Conservation (phyloP, 2,329 filamentous ascomycete species). For the Decorospora gaudefroyi region DNA sequence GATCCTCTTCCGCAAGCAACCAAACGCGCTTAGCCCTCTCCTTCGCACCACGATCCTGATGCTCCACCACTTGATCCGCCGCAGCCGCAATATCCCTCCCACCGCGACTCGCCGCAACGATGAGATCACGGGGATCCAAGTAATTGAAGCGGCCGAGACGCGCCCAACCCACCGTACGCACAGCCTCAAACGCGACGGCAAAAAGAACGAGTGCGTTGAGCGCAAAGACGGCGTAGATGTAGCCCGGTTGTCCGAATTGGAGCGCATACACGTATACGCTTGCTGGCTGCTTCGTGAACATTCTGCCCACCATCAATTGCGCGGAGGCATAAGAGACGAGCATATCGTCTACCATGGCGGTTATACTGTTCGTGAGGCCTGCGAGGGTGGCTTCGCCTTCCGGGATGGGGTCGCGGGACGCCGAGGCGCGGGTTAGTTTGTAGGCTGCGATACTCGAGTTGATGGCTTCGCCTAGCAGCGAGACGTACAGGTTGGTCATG, state of each 20-base stretch:
- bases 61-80: no score
- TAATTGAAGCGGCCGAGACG: constrained; percentile 35
- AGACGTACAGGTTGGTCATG: constrained; percentile 47
- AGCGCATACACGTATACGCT: constrained; percentile 25
- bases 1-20: constrained; percentile 32
- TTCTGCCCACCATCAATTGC: constrained; percentile 42
- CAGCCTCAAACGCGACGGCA: constrained; percentile 28
- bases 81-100: constrained; percentile 26
- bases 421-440: constrained; percentile 27
- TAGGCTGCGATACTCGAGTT: constrained; percentile 41
- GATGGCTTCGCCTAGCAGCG: constrained; percentile 44
- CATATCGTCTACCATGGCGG: constrained; percentile 37
- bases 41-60: constrained; percentile 16
- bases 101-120: constrained; percentile 33
- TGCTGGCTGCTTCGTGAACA: constrained; percentile 20
- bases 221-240: constrained; percentile 37
- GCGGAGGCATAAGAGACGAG: constrained; percentile 41
- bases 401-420: constrained; percentile 16
- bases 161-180: constrained; percentile 33
- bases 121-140: constrained; percentile 37
- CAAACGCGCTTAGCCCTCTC: constrained; percentile 25
- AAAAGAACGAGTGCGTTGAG: constrained; percentile 34
- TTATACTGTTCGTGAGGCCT: constrained; percentile 30
- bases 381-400: constrained; percentile 30
- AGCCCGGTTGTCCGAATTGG: constrained; percentile 33